A percentile compares a stretch with the other conserved stretches of the same genome.
Conservation (phyloP, 2,329 filamentous ascomycete genomes). For the Ceratocystis smalleyi region DNA sequence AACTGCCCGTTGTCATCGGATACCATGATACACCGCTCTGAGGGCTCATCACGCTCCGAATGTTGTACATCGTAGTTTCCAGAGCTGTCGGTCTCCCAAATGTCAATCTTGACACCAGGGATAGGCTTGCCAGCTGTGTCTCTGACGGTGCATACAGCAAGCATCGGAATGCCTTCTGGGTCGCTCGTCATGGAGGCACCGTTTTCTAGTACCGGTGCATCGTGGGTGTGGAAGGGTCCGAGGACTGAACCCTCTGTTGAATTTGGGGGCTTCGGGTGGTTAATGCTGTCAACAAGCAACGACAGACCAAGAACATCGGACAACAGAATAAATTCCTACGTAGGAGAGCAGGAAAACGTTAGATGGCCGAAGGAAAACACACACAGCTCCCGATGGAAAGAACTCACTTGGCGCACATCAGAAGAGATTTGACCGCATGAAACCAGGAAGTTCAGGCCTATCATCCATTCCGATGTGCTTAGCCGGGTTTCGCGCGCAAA, state of each 20-base stretch:
- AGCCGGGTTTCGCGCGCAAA: slow-evolving; percentile 61
- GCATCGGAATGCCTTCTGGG: slow-evolving; percentile 45
- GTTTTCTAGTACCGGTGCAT: slow-evolving; percentile 37
- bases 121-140: slow-evolving; percentile 47
- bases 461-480: slow-evolving; percentile 58
- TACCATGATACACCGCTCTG: slow-evolving; percentile 22
- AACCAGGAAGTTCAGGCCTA: slow-evolving; percentile 52
- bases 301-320: slow-evolving; percentile 61
- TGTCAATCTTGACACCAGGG: slow-evolving; percentile 49
- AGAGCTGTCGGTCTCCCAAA: slow-evolving; percentile 64
- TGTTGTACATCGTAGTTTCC: slow-evolving; percentile 67
- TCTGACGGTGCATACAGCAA: slow-evolving; percentile 51
- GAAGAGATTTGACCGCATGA: slow-evolving; percentile 51
- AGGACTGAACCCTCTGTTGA: slow-evolving; percentile 64
- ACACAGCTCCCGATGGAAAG: not conserved
- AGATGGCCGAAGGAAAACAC: not conserved
- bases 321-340: slow-evolving; percentile 57
- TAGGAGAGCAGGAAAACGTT: not conserved
- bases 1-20: slow-evolving; percentile 33
- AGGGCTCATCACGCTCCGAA: slow-evolving; percentile 33
- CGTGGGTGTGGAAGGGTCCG: slow-evolving; percentile 65
- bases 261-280: slow-evolving; percentile 54
- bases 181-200: slow-evolving; percentile 49
- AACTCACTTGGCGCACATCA: slow-evolving; percentile 47
- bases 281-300: slow-evolving; percentile 58